Base-by-base conservation (phyloP, 169 alveolate species). In the Eimeria acervulina region DNA sequence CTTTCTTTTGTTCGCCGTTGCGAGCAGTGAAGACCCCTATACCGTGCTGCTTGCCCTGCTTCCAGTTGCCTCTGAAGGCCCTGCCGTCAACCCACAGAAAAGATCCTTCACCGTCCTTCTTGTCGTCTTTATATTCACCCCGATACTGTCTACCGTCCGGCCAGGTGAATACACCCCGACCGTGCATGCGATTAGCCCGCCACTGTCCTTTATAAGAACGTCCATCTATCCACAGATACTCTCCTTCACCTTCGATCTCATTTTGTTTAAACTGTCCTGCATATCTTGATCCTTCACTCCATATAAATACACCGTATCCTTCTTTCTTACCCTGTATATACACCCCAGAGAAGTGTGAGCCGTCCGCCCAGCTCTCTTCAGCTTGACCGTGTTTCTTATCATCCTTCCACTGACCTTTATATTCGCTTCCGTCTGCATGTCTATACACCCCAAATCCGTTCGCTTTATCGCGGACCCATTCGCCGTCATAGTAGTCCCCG, bases 311-410 rank as follows among this genome's bases (percentile, higher is more conserved):
- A 38, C 99, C 99, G 61, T 97, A 96, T 31, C 99, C 99, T 44
- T 97, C 97, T 95, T 98, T 98, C 97, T 97, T 97, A 13, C 99
- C 99, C 76, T 97, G 83, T 61, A 90, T 97, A 96, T 97, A 98
- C 78, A 95, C 96, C 23, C 99, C 99, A 38, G 98, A 96, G 96
- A 98, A 98, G 87, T 96, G 97, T 55, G 99, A 98, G 17, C 99
- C 99, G 94, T 98, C 99, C 21, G 98, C 98, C 99, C 99, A 98
- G 1, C 94, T 95, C 96, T 99, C 99, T 3, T 96, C 85, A 31
- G 99, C 99, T 81, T 97, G 97, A 15, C 99, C 99, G 95, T 98
- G 97, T 92, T 98, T 98, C 95, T 97, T 97, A 93, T 98, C 98
- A n/a, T 98, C 99, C 74, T 83, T 91, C 99, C 99, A 98, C 55